Evolutionary conservation across 1,139 yeast genomes (phyloP).

Genomic region (Kazachstania sp.): DNA sequence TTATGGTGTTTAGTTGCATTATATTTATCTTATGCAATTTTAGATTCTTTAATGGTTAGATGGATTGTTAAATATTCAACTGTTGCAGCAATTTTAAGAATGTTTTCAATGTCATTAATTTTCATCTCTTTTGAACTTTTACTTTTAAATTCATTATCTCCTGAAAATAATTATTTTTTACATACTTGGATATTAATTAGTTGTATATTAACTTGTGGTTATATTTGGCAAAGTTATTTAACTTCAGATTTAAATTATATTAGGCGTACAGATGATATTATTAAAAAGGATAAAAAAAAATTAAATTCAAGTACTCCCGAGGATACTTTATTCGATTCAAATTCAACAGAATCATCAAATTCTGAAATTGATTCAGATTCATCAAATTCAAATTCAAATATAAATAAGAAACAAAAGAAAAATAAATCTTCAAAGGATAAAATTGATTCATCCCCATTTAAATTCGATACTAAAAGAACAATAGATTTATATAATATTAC

Average conservation of each 20-base stretch:
- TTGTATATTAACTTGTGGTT: slow-evolving; percentile 74
- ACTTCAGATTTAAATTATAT: slow-evolving; percentile 73
- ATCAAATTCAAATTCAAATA: background rate
- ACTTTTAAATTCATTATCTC: slow-evolving; percentile 51
- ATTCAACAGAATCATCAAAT: background rate
- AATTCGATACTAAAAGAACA: slow-evolving; percentile 39
- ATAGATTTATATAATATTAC: slow-evolving; percentile 77
- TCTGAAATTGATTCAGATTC: background rate
- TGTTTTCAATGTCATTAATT: slow-evolving; percentile 71
- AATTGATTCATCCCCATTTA: slow-evolving; percentile 8
- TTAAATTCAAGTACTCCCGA: background rate
- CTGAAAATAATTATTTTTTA: slow-evolving; percentile 51
- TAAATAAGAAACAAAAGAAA: background rate
- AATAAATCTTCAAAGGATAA: slow-evolving; percentile 2
- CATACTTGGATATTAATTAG: slow-evolving; percentile 90
- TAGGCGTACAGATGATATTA: slow-evolving; percentile 12
- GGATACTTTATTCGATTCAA: background rate
- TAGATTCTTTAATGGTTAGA: slow-evolving; percentile 84
- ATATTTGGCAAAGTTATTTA: slow-evolving; percentile 79
- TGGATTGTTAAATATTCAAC: slow-evolving; percentile 91
- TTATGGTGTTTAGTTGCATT: slow-evolving; percentile 83
- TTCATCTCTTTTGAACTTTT: slow-evolving; percentile 64
- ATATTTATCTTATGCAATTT: slow-evolving; percentile 70
- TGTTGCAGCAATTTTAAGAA: slow-evolving; percentile 78
- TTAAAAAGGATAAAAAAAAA: background rate